phyloP scores from a whole-genome alignment of 129 eudicot species.

The Kitagawia praeruptora region DNA sequence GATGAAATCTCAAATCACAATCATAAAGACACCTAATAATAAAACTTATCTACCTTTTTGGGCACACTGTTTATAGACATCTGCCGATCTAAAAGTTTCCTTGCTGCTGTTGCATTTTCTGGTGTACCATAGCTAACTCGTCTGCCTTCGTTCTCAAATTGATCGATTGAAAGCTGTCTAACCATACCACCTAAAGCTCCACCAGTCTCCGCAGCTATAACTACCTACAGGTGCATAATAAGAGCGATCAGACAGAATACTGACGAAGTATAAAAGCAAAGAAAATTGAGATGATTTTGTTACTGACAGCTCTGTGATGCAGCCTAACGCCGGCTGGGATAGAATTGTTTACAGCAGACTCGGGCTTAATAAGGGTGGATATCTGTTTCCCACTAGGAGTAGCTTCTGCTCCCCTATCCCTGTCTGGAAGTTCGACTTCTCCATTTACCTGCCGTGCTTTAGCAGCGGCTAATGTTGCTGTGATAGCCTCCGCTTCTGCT shows the following conservation, averaged over 20 bases:
- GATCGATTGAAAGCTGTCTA: constrained; percentile 82
- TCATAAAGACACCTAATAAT: not conserved
- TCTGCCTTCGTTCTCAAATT: constrained; percentile 93
- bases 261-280: not conserved
- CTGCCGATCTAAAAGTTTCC: constrained; percentile 88
- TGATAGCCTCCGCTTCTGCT: constrained; percentile 97
- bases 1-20: not conserved
- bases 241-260: not conserved
- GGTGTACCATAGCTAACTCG: constrained; percentile 91
- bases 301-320: constrained; percentile 95
- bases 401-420: constrained; percentile 95
- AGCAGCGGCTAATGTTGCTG: constrained; percentile 82
- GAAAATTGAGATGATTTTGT: not conserved
- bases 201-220: constrained; percentile 89
- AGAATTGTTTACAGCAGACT: constrained; percentile 40
- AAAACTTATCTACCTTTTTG: constrained; percentile 53
- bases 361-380: constrained; percentile 57
- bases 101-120: constrained; percentile 87
- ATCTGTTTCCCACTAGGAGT: constrained; percentile 90
- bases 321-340: constrained; percentile 72
- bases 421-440: constrained; percentile 79
- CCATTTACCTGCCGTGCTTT: constrained; percentile 89
- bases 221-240: constrained; percentile 48
- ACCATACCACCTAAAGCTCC: constrained; percentile 99
- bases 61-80: constrained; percentile 92